Evolutionary conservation across 257 asterid species (phyloP).

Genomic region (Anisodus acutangulus): DNA sequence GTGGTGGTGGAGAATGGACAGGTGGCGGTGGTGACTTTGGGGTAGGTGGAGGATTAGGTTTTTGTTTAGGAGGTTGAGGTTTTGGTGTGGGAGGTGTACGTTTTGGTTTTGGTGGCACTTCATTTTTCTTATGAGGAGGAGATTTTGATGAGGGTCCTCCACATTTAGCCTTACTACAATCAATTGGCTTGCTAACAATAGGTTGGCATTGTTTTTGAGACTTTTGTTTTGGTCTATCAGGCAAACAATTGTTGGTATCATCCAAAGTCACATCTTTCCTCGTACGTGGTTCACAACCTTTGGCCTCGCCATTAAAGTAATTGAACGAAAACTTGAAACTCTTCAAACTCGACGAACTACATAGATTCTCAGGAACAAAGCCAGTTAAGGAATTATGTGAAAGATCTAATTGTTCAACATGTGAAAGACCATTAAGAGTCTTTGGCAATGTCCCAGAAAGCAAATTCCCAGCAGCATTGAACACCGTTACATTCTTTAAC

Average conservation of each 20-base stretch:
- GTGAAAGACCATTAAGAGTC: slow-evolving; percentile 34
- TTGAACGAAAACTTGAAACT: slow-evolving; percentile 37
- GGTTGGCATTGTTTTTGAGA: slow-evolving; percentile 36
- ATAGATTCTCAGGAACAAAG: slow-evolving; percentile 38
- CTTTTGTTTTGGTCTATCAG: slow-evolving; percentile 38
- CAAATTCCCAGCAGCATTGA: slow-evolving; percentile 37
- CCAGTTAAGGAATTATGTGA: slow-evolving; percentile 41
- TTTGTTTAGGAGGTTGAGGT: background rate
- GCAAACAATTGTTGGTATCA: slow-evolving; percentile 44
- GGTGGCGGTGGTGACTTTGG: background rate
- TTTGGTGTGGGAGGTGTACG: background rate
- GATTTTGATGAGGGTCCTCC: background rate
- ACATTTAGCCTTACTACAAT: slow-evolving; percentile 42
- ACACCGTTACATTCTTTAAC: slow-evolving; percentile 25
- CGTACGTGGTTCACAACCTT: slow-evolving; percentile 28
- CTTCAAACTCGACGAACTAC: slow-evolving; percentile 36
- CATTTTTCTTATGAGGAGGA: background rate
- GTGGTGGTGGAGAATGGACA: background rate
- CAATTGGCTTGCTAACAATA: slow-evolving; percentile 39
- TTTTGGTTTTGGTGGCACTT: background rate
- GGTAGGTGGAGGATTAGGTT: background rate
- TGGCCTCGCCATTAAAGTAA: slow-evolving; percentile 39
- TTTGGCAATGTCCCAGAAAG: slow-evolving; percentile 41
- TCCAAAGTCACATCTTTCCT: slow-evolving; percentile 26
- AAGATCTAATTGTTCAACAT: slow-evolving; percentile 38